phyloP scores from a whole-genome alignment of 345 rosid genomes.

The Populus alba region DNA sequence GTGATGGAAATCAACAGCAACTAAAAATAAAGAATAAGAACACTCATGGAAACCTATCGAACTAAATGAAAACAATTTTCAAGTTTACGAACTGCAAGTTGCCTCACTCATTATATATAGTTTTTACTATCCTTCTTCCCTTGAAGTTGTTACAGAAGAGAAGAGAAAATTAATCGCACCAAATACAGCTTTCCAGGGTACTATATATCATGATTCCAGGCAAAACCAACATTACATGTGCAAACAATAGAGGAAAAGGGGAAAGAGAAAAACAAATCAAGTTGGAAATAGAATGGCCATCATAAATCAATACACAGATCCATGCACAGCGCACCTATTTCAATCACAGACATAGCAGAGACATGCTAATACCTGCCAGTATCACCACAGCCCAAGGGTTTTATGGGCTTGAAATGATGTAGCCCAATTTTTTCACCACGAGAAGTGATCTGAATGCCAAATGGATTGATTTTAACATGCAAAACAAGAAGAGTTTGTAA shows the following conservation, averaged over 20 bases:
- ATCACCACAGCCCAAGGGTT: slow-evolving; percentile 94
- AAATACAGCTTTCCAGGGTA: background rate
- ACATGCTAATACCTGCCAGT: slow-evolving; percentile 71
- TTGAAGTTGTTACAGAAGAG: background rate
- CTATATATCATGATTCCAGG: background rate
- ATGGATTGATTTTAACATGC: slow-evolving; percentile 4
- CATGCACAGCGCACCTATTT: background rate
- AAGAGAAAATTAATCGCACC: background rate
- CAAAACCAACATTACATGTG: background rate
- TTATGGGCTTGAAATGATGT: slow-evolving; percentile 87
- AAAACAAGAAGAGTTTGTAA: background rate
- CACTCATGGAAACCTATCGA: too few relatives aligned
- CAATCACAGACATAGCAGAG: background rate
- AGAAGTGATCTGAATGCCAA: slow-evolving; percentile 55
- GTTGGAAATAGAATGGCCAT: background rate
- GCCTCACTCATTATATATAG: too few relatives aligned
- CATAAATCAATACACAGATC: background rate
- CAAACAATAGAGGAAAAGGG: background rate
- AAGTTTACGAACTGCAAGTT: too few relatives aligned
- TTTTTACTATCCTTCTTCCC: too few relatives aligned
- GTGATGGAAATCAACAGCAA: too few relatives aligned
- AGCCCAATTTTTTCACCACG: slow-evolving; percentile 68
- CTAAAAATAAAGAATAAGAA: too few relatives aligned
- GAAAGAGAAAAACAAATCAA: background rate
- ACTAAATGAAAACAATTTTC: too few relatives aligned